These are phyloP conservation scores for Scheffersomyces illinoinensis DNA, from an alignment of 1,139 yeast genomes.

Conservation along the genomic window DNA sequence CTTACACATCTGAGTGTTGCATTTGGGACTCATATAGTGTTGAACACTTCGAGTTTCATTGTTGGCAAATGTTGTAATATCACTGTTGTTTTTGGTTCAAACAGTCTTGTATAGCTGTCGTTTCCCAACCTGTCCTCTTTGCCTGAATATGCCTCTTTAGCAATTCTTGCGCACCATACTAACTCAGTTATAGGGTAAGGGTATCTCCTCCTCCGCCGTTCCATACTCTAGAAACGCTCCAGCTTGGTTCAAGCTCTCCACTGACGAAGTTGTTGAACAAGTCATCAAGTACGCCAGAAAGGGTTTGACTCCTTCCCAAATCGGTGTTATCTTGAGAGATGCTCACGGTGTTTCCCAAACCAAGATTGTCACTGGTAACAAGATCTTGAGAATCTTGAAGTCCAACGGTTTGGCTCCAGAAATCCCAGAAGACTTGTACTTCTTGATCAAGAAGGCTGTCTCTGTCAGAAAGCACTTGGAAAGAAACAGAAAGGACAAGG, in stretches of 20 bases:
- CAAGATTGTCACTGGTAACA: constrained; percentile 98
- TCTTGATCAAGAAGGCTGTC: constrained; percentile 99
- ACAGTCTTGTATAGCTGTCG: neutral
- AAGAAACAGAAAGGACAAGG: constrained; percentile 99
- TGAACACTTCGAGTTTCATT: neutral
- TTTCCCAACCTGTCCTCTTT: neutral
- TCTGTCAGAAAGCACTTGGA: constrained; percentile 99
- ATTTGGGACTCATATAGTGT: neutral
- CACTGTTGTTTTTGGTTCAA: neutral
- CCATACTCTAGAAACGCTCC: constrained; percentile 99
- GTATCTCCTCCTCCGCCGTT: constrained; percentile 98
- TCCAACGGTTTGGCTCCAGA: constrained; percentile 99
- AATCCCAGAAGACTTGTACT: constrained; percentile 99
- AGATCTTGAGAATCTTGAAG: constrained; percentile 98
- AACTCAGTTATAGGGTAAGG: constrained; percentile 78
- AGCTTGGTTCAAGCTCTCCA: constrained; percentile 97
- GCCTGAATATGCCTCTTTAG: neutral
- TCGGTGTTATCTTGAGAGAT: constrained; percentile 99
- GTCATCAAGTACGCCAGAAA: constrained; percentile 99
- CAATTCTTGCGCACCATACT: constrained; percentile 21
- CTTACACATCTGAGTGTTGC: neutral
- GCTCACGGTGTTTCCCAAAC: constrained; percentile 99
- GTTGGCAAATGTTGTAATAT: neutral
- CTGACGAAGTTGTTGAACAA: constrained; percentile 97
- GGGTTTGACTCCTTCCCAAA: constrained; percentile 99